Percentiles rank a stretch among this genome's conserved stretches.
phyloP scores from a whole-genome alignment of 805 yeast species.

The Myxozyma vanderwaltii region DNA sequence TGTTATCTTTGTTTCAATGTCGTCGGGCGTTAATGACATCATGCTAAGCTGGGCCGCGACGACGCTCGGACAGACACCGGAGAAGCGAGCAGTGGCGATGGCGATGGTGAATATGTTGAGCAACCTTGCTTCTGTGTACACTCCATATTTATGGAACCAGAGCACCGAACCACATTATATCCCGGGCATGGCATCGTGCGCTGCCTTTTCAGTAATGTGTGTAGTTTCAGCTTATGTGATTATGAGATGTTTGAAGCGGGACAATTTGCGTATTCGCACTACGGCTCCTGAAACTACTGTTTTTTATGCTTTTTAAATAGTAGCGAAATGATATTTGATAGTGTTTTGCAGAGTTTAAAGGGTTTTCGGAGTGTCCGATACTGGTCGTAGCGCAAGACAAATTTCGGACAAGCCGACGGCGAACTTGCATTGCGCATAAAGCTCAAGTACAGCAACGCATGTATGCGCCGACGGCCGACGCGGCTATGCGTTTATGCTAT shows the following conservation, averaged over 20 bases:
- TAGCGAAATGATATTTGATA: background rate
- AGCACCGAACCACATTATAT: slow-evolving; percentile 11
- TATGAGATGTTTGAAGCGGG: slow-evolving; percentile 4
- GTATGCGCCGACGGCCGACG: too few species aligned
- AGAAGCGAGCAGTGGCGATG: slow-evolving; percentile 46
- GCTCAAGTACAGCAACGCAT: too few species aligned
- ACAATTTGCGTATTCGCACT: slow-evolving; percentile 13
- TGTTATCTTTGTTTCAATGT: slow-evolving; percentile 23
- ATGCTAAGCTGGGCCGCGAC: slow-evolving; percentile 25
- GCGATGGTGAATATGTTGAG: slow-evolving; percentile 40
- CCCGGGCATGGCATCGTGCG: slow-evolving; percentile 14
- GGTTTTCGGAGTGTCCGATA: too few species aligned
- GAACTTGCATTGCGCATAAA: too few species aligned
- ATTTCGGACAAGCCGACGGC: too few species aligned
- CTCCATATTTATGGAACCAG: slow-evolving; percentile 19
- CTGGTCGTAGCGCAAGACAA: too few species aligned
- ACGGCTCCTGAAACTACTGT: slow-evolving; percentile 18
- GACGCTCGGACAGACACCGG: slow-evolving; percentile 54
- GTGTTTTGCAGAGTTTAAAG: too few species aligned
- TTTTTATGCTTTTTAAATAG: slow-evolving; percentile 14
- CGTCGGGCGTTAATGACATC: slow-evolving; percentile 31
- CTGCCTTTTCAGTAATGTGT: slow-evolving; percentile 14
- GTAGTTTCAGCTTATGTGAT: slow-evolving; percentile 9
- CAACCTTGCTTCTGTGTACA: slow-evolving; percentile 26
- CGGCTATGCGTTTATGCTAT: too few species aligned